These are phyloP conservation scores for Xanthoconium separans DNA, from an alignment of 1,284 basidiomycete species.

Conservation along the genomic window DNA sequence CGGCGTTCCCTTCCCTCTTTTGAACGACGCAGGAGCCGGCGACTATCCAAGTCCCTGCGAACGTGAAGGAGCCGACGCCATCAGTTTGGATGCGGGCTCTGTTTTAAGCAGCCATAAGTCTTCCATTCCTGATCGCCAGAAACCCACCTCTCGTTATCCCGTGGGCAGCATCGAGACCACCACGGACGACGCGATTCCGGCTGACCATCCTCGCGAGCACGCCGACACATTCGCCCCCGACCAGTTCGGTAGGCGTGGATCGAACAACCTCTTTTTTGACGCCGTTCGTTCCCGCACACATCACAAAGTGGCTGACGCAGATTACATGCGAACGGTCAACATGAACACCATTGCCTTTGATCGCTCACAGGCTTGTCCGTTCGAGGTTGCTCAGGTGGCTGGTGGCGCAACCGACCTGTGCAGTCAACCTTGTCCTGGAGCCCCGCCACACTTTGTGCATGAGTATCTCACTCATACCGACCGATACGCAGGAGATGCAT, in stretches of 20 bases:
- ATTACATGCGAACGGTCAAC: conserved; percentile 18
- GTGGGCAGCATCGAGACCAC: conserved; percentile 18
- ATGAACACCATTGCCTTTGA: conserved; percentile 24
- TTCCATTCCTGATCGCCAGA: conserved; percentile 23
- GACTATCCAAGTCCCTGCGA: conserved; percentile 25
- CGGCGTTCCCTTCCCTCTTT: conserved; percentile 32
- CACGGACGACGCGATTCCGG: conserved; percentile 14
- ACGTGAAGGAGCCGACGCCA: conserved; percentile 19
- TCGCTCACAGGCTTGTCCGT: conserved; percentile 24
- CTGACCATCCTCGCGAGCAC: conserved; percentile 17
- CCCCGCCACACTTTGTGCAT: conserved; percentile 27
- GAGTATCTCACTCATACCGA: conserved; percentile 31
- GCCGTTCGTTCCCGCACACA: conserved; percentile 29
- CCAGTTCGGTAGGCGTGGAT: conserved; percentile 34
- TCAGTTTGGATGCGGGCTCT: conserved; percentile 11
- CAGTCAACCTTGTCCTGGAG: conserved; percentile 17
- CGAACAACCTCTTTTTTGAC: conserved; percentile 34
- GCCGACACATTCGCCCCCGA: conserved; percentile 10
- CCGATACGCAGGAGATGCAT: conserved; percentile 20
- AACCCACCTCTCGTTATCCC: conserved; percentile 15
- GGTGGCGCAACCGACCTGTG: conserved; percentile 32
- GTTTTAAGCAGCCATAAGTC: conserved; percentile 11
- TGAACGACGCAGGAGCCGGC: conserved; percentile 28
- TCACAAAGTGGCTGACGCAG: conserved; percentile 27
- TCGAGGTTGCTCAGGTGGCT: conserved; percentile 21